These are phyloP conservation scores for Diaporthe sp. DNA, from an alignment of 2,329 filamentous ascomycete species.

Conservation along the genomic window DNA sequence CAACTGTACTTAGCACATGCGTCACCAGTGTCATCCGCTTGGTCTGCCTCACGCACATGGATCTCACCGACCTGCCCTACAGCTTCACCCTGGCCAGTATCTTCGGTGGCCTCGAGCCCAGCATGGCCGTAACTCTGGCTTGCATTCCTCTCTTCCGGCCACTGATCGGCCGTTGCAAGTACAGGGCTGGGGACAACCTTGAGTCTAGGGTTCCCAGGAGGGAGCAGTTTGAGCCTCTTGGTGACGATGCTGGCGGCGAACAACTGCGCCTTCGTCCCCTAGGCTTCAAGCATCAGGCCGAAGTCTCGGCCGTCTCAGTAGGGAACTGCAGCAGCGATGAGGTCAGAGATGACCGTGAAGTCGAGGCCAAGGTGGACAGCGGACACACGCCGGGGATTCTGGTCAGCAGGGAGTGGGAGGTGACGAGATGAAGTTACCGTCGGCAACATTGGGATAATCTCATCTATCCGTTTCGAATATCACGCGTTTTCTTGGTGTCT, in stretches of 20 bases:
- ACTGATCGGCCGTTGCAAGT: background rate
- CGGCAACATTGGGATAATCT: background rate
- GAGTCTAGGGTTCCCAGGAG: background rate
- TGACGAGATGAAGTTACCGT: background rate
- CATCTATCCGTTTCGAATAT: background rate
- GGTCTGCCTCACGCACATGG: conserved; percentile 7
- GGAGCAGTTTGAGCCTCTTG: conserved; percentile 20
- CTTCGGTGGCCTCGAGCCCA: conserved; percentile 6
- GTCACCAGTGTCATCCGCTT: conserved; percentile 8
- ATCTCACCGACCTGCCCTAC: background rate
- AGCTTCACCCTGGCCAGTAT: background rate
- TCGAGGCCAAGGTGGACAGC: background rate
- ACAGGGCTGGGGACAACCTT: background rate
- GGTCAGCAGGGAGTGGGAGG: conserved; percentile 23
- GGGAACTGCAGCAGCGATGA: background rate
- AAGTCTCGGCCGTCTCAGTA: background rate
- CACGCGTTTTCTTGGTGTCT: background rate
- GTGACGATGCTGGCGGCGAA: background rate
- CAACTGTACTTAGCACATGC: background rate
- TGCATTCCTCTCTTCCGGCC: conserved; percentile 15
- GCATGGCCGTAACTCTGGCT: conserved; percentile 9
- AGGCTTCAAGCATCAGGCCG: conserved; percentile 7
- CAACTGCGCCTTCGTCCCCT: background rate
- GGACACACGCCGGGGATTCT: background rate
- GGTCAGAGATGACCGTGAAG: background rate